Evolutionary conservation across 148 eudicot species (phyloP).

Genomic region (Cornus kousa): DNA sequence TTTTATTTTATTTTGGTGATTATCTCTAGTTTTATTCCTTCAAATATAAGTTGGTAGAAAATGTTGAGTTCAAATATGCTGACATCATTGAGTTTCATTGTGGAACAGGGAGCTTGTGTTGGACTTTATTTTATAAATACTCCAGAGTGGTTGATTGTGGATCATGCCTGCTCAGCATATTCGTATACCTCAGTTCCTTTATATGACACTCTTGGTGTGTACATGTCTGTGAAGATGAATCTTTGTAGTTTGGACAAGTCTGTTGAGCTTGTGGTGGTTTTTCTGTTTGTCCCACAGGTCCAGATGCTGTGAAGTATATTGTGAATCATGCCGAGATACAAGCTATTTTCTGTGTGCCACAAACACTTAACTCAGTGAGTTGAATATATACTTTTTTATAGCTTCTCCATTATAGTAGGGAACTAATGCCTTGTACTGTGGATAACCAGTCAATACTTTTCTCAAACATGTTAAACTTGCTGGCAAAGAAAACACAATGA

Average conservation of each 20-base stretch:
- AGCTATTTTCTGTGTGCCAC: constrained; percentile 88
- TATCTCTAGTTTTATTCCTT: background rate
- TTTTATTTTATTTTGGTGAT: background rate
- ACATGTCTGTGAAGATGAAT: constrained; percentile 15
- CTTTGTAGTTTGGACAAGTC: constrained; percentile 9
- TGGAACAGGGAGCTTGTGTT: constrained; percentile 73
- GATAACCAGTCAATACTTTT: background rate
- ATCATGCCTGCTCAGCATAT: constrained; percentile 95
- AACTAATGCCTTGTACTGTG: background rate
- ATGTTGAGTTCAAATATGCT: background rate
- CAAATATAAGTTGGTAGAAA: background rate
- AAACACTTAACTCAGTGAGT: constrained; percentile 77
- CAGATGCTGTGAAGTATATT: constrained; percentile 92
- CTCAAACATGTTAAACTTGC: background rate
- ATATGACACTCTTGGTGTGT: constrained; percentile 89
- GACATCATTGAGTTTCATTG: constrained; percentile 4
- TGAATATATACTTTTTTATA: constrained; percentile 3
- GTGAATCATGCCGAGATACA: constrained; percentile 84
- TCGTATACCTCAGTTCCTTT: constrained; percentile 85
- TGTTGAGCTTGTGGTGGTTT: constrained; percentile 14
- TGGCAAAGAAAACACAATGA: background rate
- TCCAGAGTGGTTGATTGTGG: constrained; percentile 94
- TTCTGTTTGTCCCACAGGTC: constrained; percentile 52
- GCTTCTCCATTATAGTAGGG: background rate
- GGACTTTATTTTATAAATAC: constrained; percentile 90